Base-by-base conservation (phyloP, 2,329 filamentous ascomycete genomes). In the Trichoderma harzianum region DNA sequence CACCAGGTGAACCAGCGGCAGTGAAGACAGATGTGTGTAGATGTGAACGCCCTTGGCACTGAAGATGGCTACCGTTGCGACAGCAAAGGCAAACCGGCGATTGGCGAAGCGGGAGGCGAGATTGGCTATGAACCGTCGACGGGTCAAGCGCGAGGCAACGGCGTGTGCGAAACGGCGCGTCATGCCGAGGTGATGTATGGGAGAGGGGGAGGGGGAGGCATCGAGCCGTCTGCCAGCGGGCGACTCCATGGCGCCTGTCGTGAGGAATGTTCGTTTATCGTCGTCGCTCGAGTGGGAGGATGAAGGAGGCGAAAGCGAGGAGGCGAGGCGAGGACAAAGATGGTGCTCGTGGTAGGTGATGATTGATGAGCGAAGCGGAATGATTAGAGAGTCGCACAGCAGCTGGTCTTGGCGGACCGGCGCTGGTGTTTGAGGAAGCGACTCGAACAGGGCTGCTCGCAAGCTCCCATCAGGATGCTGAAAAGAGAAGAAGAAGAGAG, bases 1-100 rank as follows among this genome's bases (percentile, higher is more conserved):
- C 24, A 75, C 24, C 8, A 77, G 36, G 28, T 76, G 70, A 10
- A 66, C 57, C 1, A 67, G 69, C 6, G 73, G 70, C 18, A 78
- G 53, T 3, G 77, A 74, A 14, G 72, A 61, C 1, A 74, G 63
- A 55, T 78, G 75, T 18, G 73, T 74, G 61, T 71, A 74, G 62
- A 78, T 70, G 71, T 78, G 77, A 16, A 75, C 71, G 30, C 68
- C 36, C 69, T 78, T 78, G 62, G 74, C 73, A 10, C 68, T 69
- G 30, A 78, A 69, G 58, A 75, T 71, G 8, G 76, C 55, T 71
- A 77, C 70, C 3, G 73, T 72, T 10, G 72, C 72, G n/a, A 77
- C 58, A 21, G 75, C 62, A 58, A 78, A 77, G 30, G 75, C 70
- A 32, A 77, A 77, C 3, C 69, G 69, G 1, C 53, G 69, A 30